These are phyloP conservation scores for Aureobasidium uvarum DNA, from an alignment of 2,329 filamentous ascomycete genomes.

Conservation along the genomic window DNA sequence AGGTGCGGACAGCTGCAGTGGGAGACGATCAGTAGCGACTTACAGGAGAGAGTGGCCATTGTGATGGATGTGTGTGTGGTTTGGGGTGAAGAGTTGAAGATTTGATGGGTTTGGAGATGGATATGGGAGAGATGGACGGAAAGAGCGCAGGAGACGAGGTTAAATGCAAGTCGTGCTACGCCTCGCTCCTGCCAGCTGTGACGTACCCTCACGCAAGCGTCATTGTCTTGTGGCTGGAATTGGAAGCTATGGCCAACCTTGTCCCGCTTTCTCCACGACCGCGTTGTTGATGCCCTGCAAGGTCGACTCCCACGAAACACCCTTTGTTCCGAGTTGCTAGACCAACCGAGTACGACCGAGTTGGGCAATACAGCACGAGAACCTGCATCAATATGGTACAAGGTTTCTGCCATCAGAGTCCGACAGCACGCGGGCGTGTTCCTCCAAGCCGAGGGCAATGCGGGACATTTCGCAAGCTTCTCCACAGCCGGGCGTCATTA, in stretches of 20 bases:
- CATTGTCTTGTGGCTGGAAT: conserved; percentile 24
- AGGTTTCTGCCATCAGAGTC: no score
- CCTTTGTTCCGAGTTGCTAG: conserved; percentile 1
- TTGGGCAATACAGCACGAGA: neutral
- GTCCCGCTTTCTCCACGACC: conserved; percentile 21
- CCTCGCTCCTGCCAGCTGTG: conserved; percentile 22
- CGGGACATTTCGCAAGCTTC: conserved; percentile 5
- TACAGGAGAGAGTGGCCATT: conserved; percentile 60
- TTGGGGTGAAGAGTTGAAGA: conserved; percentile 1
- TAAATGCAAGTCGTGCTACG: conserved; percentile 24
- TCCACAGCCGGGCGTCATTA: conserved; percentile 22
- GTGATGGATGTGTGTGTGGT: conserved; percentile 36
- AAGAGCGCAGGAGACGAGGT: conserved; percentile 26
- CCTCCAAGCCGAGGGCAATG: neutral
- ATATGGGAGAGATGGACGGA: conserved; percentile 21
- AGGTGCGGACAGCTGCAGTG: neutral
- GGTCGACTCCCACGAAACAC: conserved; percentile 10
- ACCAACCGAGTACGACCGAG: neutral
- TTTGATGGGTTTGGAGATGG: conserved; percentile 22
- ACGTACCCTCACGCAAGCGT: conserved; percentile 5
- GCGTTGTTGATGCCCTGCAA: neutral
- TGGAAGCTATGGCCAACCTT: conserved; percentile 7
- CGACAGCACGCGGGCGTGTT: neutral
- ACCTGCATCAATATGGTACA: neutral
- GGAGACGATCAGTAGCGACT: conserved; percentile 34